These are phyloP conservation scores for Malus hybrid DNA, from an alignment of 331 rosid genomes.

Conservation along the genomic window DNA sequence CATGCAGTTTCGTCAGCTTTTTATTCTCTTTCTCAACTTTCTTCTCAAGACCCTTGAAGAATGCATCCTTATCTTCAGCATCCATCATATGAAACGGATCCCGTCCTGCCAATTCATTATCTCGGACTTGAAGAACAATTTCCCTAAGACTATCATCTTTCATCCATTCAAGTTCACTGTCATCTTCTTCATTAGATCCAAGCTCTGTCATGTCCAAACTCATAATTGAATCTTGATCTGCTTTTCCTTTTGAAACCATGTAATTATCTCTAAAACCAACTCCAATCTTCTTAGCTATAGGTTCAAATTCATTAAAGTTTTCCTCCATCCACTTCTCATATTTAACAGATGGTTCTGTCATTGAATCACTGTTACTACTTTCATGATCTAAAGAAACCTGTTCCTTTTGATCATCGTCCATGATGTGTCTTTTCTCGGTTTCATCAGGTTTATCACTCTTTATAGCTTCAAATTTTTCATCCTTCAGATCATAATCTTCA, in stretches of 20 bases:
- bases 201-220: slow-evolving; percentile 34
- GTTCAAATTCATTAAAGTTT: slow-evolving; percentile 72
- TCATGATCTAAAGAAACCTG: slow-evolving; percentile 31
- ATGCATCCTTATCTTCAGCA: slow-evolving; percentile 59
- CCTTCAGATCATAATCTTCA: slow-evolving; percentile 26
- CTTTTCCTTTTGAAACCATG: slow-evolving; percentile 62
- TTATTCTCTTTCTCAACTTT: slow-evolving; percentile 66
- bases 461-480: slow-evolving; percentile 24
- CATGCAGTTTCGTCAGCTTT: slow-evolving; percentile 62
- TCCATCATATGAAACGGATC: slow-evolving; percentile 75
- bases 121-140: slow-evolving; percentile 82
- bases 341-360: slow-evolving; percentile 22
- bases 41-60: slow-evolving; percentile 81
- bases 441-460: slow-evolving; percentile 23
- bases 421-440: slow-evolving; percentile 11
- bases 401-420: slow-evolving; percentile 25
- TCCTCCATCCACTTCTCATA: slow-evolving; percentile 64
- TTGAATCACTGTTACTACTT: slow-evolving; percentile 22
- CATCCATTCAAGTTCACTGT: slow-evolving; percentile 85
- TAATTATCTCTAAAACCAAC: slow-evolving; percentile 75
- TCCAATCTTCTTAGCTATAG: slow-evolving; percentile 63
- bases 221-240: slow-evolving; percentile 26
- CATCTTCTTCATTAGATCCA: slow-evolving; percentile 39
- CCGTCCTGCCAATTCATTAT: slow-evolving; percentile 66
- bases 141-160: slow-evolving; percentile 69